phyloP scores from a whole-genome alignment of 2,329 filamentous ascomycete species.

The Sphaceloma murrayae region DNA sequence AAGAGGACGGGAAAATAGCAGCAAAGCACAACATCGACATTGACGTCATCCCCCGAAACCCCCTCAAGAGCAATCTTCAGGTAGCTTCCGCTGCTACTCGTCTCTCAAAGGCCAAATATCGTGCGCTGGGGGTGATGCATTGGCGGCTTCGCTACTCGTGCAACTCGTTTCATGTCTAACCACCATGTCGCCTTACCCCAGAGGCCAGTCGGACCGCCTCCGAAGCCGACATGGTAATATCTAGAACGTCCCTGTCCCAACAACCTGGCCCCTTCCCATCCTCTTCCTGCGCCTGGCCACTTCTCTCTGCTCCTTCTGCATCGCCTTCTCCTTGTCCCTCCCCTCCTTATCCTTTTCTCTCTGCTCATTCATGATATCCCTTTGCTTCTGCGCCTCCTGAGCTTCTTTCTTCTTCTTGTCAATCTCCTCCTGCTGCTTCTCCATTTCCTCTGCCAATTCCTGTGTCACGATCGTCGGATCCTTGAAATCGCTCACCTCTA shows the following conservation, averaged over 20 bases:
- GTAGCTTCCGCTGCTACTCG: too few species aligned
- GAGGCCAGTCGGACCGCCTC: too few species aligned
- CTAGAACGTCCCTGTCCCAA: conserved; percentile 21
- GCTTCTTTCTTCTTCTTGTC: conserved; percentile 29
- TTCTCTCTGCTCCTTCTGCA: conserved; percentile 26
- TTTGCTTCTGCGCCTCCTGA: conserved; percentile 27
- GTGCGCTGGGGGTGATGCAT: too few species aligned
- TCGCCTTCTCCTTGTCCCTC: conserved; percentile 24
- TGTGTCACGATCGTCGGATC: conserved; percentile 30
- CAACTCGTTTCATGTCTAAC: too few species aligned
- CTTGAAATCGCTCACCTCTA: conserved; percentile 31
- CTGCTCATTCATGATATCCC: conserved; percentile 27
- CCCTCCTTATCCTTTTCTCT: conserved; percentile 26
- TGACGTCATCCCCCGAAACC: conserved; percentile 5
- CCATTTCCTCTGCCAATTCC: conserved; percentile 26
- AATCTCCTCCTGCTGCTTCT: conserved; percentile 28
- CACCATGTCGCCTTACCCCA: too few species aligned
- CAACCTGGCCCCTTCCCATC: conserved; percentile 19
- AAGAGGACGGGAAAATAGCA: too few species aligned
- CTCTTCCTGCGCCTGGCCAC: conserved; percentile 19
- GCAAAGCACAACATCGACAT: conserved; percentile 8
- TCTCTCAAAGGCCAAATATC: background rate
- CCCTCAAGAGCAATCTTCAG: too few species aligned
- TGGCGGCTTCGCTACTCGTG: too few species aligned
- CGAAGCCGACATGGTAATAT: too few species aligned